Evolutionary conservation across 2,329 filamentous ascomycete species (phyloP), one percentile per base, ranked within the genome.

Genomic region (Lomentospora prolificans): DNA sequence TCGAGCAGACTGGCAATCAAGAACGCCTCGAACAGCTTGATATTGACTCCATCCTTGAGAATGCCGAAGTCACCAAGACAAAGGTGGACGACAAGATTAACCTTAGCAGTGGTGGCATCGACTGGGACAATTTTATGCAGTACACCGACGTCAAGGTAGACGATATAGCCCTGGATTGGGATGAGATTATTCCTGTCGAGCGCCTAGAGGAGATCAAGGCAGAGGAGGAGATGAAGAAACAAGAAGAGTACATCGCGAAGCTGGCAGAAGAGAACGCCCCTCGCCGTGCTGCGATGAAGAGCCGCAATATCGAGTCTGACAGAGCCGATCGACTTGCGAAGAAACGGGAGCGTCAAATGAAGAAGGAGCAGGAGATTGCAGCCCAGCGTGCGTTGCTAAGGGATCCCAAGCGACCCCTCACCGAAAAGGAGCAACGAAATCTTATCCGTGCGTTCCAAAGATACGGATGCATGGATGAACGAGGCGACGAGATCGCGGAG

Each of bases 91-190:
- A 96, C 69, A 90, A 91, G 66, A 90, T 97, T 67, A 84, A 84
- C 57, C 88, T 95, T 46, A 95, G 91, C 57, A 94, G 92, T 65
- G 95, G 94, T 65, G 94, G 80, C 56, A 84, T 84, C 51, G 80
- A 84, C 62, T 84, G 94, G 73, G 92, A 96, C 67, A 95, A 96
- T 59, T 99, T 97, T 70, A 85, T 99, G 74, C 90, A 97, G 66
- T 95, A 96, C 65, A 96, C 94, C 1, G 94, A 99, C 69, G 92
- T 97, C 70, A 97, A 97, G 72, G 88, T 97, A 24, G 89, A 97
- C 58, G 80, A 84, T 53, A 74, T 82, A 51, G 73, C 75, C 61
- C 84, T 97, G 25, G 90, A 95, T 62, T 99, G 94, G 94, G 94
- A 99, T 64, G 88, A 97, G 61, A 99, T 99, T 64, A 97, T 99